Conservation (phyloP, 441 rosid species). For the Omphalea diandra region DNA sequence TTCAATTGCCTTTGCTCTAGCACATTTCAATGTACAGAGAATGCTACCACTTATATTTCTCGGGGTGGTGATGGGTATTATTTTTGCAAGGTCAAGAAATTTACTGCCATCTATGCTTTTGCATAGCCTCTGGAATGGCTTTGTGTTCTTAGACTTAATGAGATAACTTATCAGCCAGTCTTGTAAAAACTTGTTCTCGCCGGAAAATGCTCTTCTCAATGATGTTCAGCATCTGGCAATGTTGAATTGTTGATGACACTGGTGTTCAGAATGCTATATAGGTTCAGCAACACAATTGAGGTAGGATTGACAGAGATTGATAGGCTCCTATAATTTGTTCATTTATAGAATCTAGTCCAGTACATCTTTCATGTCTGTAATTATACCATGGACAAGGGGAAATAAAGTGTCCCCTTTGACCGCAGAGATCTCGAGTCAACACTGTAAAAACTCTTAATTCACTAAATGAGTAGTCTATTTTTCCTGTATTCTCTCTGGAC, state of each 20-base stretch:
- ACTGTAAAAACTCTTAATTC: slow-evolving; percentile 9
- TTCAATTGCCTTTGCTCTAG: slow-evolving; percentile 76
- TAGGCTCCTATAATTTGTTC: slow-evolving; percentile 13
- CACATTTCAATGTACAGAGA: slow-evolving; percentile 86
- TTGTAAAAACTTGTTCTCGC: too few species aligned
- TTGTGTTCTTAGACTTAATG: slow-evolving; percentile 29
- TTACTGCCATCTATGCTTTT: slow-evolving; percentile 76
- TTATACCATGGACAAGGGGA: slow-evolving; percentile 17
- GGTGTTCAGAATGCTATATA: slow-evolving; percentile 13
- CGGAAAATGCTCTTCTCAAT: slow-evolving; percentile 11
- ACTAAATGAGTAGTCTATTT: not conserved
- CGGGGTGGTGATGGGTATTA: slow-evolving; percentile 74
- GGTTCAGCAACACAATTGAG: slow-evolving; percentile 15
- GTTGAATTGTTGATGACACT: slow-evolving; percentile 8
- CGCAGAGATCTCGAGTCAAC: not conserved
- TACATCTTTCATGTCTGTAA: slow-evolving; percentile 18
- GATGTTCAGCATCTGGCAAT: slow-evolving; percentile 10
- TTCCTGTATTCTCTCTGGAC: not conserved
- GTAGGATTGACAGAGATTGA: slow-evolving; percentile 18
- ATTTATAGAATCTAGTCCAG: slow-evolving; percentile 11
- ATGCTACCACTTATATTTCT: slow-evolving; percentile 81
- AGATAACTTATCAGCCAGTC: slow-evolving; percentile 29
- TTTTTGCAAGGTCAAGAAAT: slow-evolving; percentile 70
- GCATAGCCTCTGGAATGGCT: slow-evolving; percentile 62
- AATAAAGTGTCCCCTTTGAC: slow-evolving; percentile 10